These are phyloP conservation scores for Penicillium sp. DNA, from an alignment of 2,329 filamentous ascomycete species.

Conservation along the genomic window DNA sequence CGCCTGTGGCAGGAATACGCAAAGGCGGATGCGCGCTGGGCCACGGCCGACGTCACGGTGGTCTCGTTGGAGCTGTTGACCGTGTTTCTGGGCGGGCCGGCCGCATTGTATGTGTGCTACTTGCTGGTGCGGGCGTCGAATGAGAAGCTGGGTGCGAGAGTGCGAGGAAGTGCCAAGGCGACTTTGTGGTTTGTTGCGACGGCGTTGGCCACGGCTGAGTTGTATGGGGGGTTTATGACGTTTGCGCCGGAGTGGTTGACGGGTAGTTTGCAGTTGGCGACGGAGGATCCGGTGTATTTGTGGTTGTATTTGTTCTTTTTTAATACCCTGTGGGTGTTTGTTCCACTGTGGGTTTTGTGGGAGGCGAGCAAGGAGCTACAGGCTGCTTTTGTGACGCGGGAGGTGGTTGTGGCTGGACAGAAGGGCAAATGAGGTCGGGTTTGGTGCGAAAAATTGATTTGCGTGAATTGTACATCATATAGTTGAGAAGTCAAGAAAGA, in stretches of 20 bases:
- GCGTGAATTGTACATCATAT: no score
- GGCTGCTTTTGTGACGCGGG: constrained; percentile 29
- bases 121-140: constrained; percentile 36
- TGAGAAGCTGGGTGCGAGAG: constrained; percentile 8
- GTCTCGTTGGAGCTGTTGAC: constrained; percentile 57
- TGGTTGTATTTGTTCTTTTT: constrained; percentile 61
- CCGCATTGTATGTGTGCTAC: constrained; percentile 54
- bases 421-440: constrained; percentile 17
- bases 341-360: constrained; percentile 53
- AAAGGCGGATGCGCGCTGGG: constrained; percentile 58
- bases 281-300: constrained; percentile 55
- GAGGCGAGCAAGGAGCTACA: constrained; percentile 46
- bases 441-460: no score
- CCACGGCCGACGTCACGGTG: constrained; percentile 52
- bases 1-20: constrained; percentile 61
- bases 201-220: constrained; percentile 55
- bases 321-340: constrained; percentile 57
- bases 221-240: constrained; percentile 61
- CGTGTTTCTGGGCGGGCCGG: constrained; percentile 53
- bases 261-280: constrained; percentile 52
- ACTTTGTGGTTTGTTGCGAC: constrained; percentile 53
- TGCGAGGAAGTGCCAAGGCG: constrained; percentile 25
- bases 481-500: no score
- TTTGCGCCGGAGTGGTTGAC: constrained; percentile 61
- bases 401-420: constrained; percentile 11